Evolutionary conservation across 495 filamentous ascomycete genomes (phyloP), one percentile per base, ranked within the genome.

Genomic region (Ramalina peruviana): DNA sequence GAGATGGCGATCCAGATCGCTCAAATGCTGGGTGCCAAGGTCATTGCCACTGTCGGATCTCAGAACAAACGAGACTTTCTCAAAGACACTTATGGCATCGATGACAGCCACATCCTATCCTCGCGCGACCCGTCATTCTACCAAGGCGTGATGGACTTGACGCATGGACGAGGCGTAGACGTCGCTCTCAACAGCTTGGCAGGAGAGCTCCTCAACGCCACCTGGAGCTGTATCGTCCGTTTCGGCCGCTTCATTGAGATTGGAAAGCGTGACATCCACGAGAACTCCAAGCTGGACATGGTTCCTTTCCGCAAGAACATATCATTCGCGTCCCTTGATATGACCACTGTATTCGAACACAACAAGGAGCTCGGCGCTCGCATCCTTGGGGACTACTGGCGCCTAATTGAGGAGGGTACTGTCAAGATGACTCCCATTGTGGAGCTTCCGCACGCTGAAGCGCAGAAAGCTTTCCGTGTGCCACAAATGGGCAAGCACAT

Each of bases 171-270:
- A 23, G 75, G 77, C 13, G 72, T 78, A 21, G 73, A 78, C 43
- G 65, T 79, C 13, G 70, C 73, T 0, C 58, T 79, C n/a, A 75
- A 78, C 49, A 71, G 73, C 12, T 65, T 79, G 13, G 67, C 72
- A 9, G 70, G 71, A 10, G 72, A 74, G 52, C 58, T 72, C 0
- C 60, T 74, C 1, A 67, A 68, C 40, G 67, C 66, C 23, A 68
- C 72, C 0, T 79, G 74, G 65, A 64, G 73, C 16, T 76, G 72
- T 47, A 63, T 80, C 36, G 77, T 68, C 13, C 66, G 71, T 15
- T 77, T 76, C 58, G 77, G 77, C 11, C 52, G 46, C 36, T 50
- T 54, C 41, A 63, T 81, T 30, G 79, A 82, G 46, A 64, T 79
- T 27, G 68, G 73, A 9, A 70, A 65, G 66, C 67, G 54, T 67